Conservation (phyloP, 75 land plant genomes). For the Pinus albicaulis region DNA sequence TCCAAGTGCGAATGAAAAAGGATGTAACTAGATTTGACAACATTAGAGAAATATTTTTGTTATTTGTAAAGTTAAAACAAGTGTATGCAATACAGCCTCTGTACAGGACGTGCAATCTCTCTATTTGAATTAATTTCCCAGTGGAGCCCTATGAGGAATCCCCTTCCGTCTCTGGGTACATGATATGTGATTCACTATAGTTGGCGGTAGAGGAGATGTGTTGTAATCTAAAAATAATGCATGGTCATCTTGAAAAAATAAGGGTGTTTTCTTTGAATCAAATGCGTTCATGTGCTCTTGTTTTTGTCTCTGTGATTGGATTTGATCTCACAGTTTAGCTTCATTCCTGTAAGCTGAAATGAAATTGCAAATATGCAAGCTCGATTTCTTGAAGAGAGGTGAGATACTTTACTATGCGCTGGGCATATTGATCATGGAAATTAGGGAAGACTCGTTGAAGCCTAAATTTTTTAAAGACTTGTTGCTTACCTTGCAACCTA, state of each 20-base stretch:
- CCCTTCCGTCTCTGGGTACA: neutral
- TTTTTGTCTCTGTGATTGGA: neutral
- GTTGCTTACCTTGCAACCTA: slow-evolving; percentile 33
- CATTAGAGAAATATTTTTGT: no score
- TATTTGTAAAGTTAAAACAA: no score
- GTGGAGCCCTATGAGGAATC: slow-evolving; percentile 6
- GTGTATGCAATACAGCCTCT: no score
- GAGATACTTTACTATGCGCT: neutral
- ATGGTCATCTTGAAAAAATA: neutral
- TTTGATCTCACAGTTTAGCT: neutral
- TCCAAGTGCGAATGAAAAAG: no score
- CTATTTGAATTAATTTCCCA: neutral
- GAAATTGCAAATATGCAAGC: neutral
- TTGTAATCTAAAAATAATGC: neutral
- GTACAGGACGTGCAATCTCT: no score
- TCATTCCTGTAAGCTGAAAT: slow-evolving; percentile 6
- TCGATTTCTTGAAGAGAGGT: neutral
- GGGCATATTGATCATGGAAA: neutral
- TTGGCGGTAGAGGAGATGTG: neutral
- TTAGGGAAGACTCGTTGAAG: neutral
- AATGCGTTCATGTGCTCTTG: neutral
- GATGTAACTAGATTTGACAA: no score
- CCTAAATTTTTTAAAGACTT: no score
- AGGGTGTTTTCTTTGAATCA: neutral
- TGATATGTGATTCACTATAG: neutral